Evolutionary conservation across 768 basidiomycete species (phyloP).

Genomic region (Coprinellus aureogranulatus): DNA sequence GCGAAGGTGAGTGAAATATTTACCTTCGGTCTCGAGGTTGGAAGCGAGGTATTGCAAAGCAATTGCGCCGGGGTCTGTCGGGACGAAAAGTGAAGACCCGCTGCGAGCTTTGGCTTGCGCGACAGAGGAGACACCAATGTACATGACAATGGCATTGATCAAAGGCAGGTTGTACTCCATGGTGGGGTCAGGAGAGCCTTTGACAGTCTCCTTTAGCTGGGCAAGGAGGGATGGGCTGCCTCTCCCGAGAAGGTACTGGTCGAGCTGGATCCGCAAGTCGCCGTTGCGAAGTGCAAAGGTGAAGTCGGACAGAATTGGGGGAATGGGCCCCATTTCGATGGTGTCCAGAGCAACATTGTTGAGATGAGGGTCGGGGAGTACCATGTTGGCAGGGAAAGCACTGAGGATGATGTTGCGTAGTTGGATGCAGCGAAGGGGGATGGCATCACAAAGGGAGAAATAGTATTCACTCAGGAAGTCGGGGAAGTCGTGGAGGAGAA

Average conservation of each 20-base stretch:
- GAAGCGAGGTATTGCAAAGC: conserved; percentile 79
- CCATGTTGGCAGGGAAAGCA: conserved; percentile 82
- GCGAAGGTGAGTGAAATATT: not conserved
- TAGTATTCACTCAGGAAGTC: conserved; percentile 97
- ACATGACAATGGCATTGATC: conserved; percentile 93
- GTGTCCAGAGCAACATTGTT: conserved; percentile 70
- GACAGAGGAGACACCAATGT: conserved; percentile 90
- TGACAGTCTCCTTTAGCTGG: conserved; percentile 78
- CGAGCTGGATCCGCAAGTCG: conserved; percentile 76
- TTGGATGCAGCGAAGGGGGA: conserved; percentile 91
- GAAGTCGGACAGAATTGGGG: conserved; percentile 89
- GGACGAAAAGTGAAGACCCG: conserved; percentile 76
- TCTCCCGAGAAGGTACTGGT: conserved; percentile 80
- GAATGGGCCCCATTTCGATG: conserved; percentile 90
- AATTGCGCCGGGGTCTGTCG: conserved; percentile 81
- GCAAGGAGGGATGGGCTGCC: conserved; percentile 68
- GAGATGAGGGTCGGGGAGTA: conserved; percentile 85
- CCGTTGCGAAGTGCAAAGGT: conserved; percentile 74
- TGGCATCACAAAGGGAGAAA: conserved; percentile 90
- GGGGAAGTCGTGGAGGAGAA: conserved; percentile 97
- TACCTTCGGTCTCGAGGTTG: conserved; percentile 90
- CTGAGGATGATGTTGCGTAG: conserved; percentile 94
- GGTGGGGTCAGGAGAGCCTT: conserved; percentile 43
- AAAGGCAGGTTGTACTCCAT: conserved; percentile 85
- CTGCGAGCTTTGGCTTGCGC: conserved; percentile 85